Evolutionary conservation across 345 rosid genomes (phyloP).

Genomic region (Eucalyptus polybractea): DNA sequence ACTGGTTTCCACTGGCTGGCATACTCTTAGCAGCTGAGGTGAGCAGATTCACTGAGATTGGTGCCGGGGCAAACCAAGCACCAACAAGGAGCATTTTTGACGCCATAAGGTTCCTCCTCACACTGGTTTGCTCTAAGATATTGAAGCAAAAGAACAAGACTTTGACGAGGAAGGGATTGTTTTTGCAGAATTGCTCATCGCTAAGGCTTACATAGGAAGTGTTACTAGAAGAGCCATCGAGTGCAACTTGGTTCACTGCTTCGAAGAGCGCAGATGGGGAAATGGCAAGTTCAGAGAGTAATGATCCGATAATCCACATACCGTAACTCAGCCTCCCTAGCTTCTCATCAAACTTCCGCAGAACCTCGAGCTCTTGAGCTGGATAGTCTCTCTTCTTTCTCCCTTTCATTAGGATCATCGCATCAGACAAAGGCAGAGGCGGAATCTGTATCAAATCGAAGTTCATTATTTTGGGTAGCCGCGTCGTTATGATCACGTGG

Average conservation of each 20-base stretch:
- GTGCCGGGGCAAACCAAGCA: constrained; percentile 85
- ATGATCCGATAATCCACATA: constrained; percentile 57
- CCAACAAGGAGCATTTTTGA: constrained; percentile 73
- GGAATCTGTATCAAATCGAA: constrained; percentile 54
- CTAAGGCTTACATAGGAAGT: constrained; percentile 16
- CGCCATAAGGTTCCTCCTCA: constrained; percentile 51
- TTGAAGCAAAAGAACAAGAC: constrained; percentile 41
- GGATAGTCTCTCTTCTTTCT: constrained; percentile 59
- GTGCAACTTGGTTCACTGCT: constrained; percentile 53
- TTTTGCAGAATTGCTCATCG: constrained; percentile 65
- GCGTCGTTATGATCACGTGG: constrained; percentile 76
- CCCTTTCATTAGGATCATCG: constrained; percentile 58
- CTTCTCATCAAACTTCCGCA: constrained; percentile 56
- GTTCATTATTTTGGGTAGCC: constrained; percentile 67
- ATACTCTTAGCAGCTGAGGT: constrained; percentile 55
- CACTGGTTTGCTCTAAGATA: constrained; percentile 54
- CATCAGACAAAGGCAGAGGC: constrained; percentile 46
- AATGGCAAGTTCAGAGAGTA: constrained; percentile 64
- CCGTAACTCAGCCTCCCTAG: constrained; percentile 70
- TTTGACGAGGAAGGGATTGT: constrained; percentile 57
- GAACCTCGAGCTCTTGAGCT: constrained; percentile 46
- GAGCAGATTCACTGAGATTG: constrained; percentile 44
- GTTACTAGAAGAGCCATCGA: constrained; percentile 28
- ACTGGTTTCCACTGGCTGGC: constrained; percentile 39
- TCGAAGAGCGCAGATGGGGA: constrained; percentile 66